Conservation (phyloP, 2,329 filamentous ascomycete species). For the Trichoderma sp. region DNA sequence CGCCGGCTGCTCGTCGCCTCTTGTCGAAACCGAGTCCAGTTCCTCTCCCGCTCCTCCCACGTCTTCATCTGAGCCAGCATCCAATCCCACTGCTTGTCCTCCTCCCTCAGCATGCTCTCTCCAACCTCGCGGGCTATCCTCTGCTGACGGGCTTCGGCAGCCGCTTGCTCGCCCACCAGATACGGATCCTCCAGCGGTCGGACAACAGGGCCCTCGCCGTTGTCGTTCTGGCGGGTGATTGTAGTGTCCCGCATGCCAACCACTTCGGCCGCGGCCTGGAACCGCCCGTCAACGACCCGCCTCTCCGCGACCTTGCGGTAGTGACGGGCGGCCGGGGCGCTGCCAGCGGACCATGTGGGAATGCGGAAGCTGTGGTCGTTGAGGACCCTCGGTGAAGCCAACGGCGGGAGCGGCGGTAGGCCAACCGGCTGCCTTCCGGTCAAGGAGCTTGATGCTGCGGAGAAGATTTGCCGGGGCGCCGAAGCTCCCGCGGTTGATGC, state of each 20-base stretch:
- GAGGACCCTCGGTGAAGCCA: slow-evolving; percentile 44
- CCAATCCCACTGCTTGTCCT: slow-evolving; percentile 64
- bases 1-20: slow-evolving; percentile 42
- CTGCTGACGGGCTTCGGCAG: slow-evolving; percentile 58
- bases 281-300: slow-evolving; percentile 53
- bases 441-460: slow-evolving; percentile 34
- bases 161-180: slow-evolving; percentile 67
- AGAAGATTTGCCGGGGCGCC: slow-evolving; percentile 21
- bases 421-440: slow-evolving; percentile 45
- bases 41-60: slow-evolving; percentile 54
- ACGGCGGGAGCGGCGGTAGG: slow-evolving; percentile 54
- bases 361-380: slow-evolving; percentile 58
- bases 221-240: slow-evolving; percentile 20
- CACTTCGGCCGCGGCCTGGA: slow-evolving; percentile 37
- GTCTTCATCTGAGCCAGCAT: slow-evolving; percentile 55
- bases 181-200: slow-evolving; percentile 67
- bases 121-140: slow-evolving; percentile 59
- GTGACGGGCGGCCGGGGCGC: slow-evolving; percentile 58
- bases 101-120: slow-evolving; percentile 57
- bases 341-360: slow-evolving; percentile 60
- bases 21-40: slow-evolving; percentile 49
- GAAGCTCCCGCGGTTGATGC: not conserved
- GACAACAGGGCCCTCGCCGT: slow-evolving; percentile 32
- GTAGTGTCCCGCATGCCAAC: slow-evolving; percentile 10
- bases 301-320: slow-evolving; percentile 67